Evolutionary conservation across 345 rosid species (phyloP), one percentile per base, ranked within the genome.

Genomic region (Eutrema japonicum): DNA sequence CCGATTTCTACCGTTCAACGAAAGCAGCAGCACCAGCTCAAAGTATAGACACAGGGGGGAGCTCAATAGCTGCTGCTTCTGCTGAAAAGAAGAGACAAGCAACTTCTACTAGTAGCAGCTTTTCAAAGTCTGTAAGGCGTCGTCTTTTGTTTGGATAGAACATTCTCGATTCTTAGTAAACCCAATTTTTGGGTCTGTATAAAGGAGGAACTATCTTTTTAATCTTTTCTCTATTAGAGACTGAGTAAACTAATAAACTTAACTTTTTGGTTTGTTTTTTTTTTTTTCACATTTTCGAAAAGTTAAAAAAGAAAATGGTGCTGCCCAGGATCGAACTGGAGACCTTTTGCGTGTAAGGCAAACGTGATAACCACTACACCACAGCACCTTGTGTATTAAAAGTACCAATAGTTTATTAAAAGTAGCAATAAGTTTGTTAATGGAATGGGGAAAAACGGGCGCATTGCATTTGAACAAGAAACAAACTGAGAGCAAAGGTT

Each of bases 61-160:
- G 64, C 36, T 60, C 55, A 33, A 36, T n/a, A 50, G 68, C 50
- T 35, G 30, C 71, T 47, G 32, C 66, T 65, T 40, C 73, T 50
- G n/a, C 29, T 10, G 85, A 42, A 60, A 87, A 79, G 82, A 82
- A 91, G 77, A 86, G 83, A 65, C 43, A 13, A 50, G 80, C 86
- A 45, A 77, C 83, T 58, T 60, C 83, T 3, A 78, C 57, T 42
- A 80, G 46, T 60, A 53, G 51, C 16, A 67, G 42, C 22, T 41
- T 85, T 74, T 68, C 96, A 52, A 92, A 90, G 82, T 83, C 97
- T 66, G 90, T 66, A 32, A 84, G 96, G 79, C 92, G 89, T 26
- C 81, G 86, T 72, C 88, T 89, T 54, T 77, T 87, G 79, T 87
- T 89, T 72, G 81, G 77, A 60, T 84, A 76, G 79, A 35, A 36